Percentiles rank a stretch among this genome's conserved stretches.
These are phyloP conservation scores for Pichia exigua DNA, from an alignment of 805 yeast genomes.

Conservation along the genomic window DNA sequence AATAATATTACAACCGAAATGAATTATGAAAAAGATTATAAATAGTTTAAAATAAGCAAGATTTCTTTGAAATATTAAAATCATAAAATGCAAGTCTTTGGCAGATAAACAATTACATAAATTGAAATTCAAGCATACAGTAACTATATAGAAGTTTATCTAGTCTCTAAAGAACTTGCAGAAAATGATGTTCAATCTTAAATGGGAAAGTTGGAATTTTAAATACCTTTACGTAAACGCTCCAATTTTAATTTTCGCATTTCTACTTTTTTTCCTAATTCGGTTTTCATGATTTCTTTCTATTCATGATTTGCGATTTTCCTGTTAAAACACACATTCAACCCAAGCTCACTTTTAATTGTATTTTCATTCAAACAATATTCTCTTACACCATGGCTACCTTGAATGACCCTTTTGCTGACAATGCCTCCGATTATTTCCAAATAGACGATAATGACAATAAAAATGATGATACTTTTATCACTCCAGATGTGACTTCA, in stretches of 20 bases:
- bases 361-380: neutral
- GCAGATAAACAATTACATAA: too few relatives aligned
- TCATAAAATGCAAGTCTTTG: too few relatives aligned
- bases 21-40: too few relatives aligned
- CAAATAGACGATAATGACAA: constrained; percentile 8
- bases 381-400: neutral
- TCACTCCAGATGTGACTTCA: constrained; percentile 17
- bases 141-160: too few relatives aligned
- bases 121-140: too few relatives aligned
- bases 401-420: neutral
- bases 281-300: neutral
- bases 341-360: too few relatives aligned
- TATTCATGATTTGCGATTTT: neutral
- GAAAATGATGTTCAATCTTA: too few relatives aligned
- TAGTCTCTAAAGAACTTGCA: too few relatives aligned
- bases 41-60: too few relatives aligned
- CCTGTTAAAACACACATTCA: neutral
- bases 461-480: constrained; percentile 14
- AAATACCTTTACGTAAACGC: neutral
- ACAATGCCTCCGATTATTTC: neutral
- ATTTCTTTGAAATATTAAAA: too few relatives aligned
- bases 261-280: neutral
- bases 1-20: too few relatives aligned
- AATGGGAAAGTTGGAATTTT: too few relatives aligned
- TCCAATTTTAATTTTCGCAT: neutral